Evolutionary conservation across 225 moss, liverwort and hornwort species (phyloP).

Genomic region (Asterella californica): DNA sequence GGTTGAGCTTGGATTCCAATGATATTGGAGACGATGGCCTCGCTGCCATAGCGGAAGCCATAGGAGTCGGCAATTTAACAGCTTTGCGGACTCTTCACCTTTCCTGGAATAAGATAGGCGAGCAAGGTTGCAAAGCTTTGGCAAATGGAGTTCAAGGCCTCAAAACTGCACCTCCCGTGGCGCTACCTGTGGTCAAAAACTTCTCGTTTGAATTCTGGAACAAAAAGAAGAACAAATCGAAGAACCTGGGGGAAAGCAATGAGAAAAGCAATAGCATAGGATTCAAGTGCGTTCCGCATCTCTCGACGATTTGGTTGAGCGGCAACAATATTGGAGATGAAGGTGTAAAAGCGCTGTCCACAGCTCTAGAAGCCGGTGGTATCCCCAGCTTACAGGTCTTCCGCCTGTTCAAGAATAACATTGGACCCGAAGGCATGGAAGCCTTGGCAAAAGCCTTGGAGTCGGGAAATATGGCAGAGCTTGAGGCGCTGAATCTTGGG

Average conservation of each 20-base stretch:
- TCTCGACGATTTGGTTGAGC: slow-evolving; percentile 42
- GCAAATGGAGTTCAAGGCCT: slow-evolving; percentile 29
- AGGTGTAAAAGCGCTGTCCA: slow-evolving; percentile 20
- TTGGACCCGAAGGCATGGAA: slow-evolving; percentile 28
- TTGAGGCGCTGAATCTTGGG: slow-evolving; percentile 42
- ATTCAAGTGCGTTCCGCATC: slow-evolving; percentile 32
- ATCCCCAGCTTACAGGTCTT: slow-evolving; percentile 32
- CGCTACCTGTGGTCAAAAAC: slow-evolving; percentile 22
- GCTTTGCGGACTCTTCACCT: slow-evolving; percentile 37
- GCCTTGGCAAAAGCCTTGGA: slow-evolving; percentile 31
- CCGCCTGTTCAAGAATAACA: slow-evolving; percentile 39
- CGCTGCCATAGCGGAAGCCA: slow-evolving; percentile 32
- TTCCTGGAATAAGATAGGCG: slow-evolving; percentile 44
- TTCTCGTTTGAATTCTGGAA: slow-evolving; percentile 44
- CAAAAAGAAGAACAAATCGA: slow-evolving; percentile 27
- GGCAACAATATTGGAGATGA: slow-evolving; percentile 36
- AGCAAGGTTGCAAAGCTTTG: slow-evolving; percentile 36
- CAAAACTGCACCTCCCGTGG: slow-evolving; percentile 5
- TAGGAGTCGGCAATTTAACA: slow-evolving; percentile 39
- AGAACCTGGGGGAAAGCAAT: slow-evolving; percentile 4
- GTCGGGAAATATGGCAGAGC: slow-evolving; percentile 8
- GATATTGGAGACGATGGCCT: slow-evolving; percentile 36
- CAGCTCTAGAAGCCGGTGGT: slow-evolving; percentile 25
- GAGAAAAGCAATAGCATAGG: slow-evolving; percentile 10
- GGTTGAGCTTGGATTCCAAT: slow-evolving; percentile 37